These are phyloP conservation scores for Malus sieversii DNA, from an alignment of 306 rosid genomes.

Conservation along the genomic window DNA sequence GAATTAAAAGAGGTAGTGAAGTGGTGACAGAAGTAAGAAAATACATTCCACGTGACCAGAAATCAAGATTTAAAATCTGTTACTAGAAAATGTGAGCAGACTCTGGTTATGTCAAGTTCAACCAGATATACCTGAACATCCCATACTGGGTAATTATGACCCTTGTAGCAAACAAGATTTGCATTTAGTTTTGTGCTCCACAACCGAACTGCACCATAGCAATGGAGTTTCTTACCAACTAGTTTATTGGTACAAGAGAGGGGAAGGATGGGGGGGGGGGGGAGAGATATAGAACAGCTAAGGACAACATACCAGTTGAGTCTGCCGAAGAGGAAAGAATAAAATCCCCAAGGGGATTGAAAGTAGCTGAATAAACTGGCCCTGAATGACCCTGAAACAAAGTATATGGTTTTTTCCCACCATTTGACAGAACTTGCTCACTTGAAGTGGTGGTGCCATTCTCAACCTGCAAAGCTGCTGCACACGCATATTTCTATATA, in stretches of 20 bases:
- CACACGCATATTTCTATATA: constrained; percentile 21
- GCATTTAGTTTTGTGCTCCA: constrained; percentile 87
- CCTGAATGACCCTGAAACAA: constrained; percentile 97
- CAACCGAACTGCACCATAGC: constrained; percentile 61
- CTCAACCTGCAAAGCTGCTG: constrained; percentile 80
- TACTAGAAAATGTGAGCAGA: background rate
- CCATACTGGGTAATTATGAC: constrained; percentile 98
- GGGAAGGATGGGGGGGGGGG: background rate
- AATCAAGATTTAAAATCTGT: background rate
- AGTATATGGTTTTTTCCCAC: constrained; percentile 65
- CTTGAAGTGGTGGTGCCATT: constrained; percentile 40
- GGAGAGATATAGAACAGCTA: background rate
- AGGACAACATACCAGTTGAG: constrained; percentile 58
- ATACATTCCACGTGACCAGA: background rate
- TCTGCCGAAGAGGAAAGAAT: constrained; percentile 89
- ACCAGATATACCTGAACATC: constrained; percentile 77
- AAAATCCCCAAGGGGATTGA: constrained; percentile 87
- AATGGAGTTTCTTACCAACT: constrained; percentile 9
- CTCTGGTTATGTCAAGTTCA: background rate
- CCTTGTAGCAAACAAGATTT: constrained; percentile 97
- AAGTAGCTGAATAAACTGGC: constrained; percentile 81
- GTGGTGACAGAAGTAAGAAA: background rate
- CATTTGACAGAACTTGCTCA: constrained; percentile 44
- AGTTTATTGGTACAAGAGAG: background rate
- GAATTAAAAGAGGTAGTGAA: background rate